Conservation (phyloP, 2,329 filamentous ascomycete genomes). For the Xylaria sp. region DNA sequence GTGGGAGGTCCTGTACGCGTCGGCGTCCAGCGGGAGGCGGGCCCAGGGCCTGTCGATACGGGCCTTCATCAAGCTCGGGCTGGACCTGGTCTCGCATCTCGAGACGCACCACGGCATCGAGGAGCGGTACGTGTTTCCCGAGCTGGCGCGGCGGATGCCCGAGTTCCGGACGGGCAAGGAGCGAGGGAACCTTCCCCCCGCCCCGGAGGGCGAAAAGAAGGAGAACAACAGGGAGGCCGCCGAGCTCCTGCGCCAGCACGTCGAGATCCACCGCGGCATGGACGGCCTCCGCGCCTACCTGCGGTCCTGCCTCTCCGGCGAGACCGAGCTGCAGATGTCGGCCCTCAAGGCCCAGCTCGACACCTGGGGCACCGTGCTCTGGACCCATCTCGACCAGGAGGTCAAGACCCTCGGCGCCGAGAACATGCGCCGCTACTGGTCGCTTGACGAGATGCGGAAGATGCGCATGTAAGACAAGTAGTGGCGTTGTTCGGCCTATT, state of each 20-base stretch:
- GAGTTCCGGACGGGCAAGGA: constrained; percentile 66
- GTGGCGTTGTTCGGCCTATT: neutral
- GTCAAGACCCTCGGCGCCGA: constrained; percentile 81
- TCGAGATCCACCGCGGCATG: constrained; percentile 80
- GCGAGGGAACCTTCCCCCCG: neutral
- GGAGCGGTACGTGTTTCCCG: constrained; percentile 82
- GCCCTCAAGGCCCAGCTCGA: constrained; percentile 79
- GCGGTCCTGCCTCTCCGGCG: constrained; percentile 67
- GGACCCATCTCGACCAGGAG: constrained; percentile 86
- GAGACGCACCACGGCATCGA: constrained; percentile 84
- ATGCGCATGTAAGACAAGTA: constrained; percentile 68
- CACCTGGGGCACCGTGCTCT: constrained; percentile 79
- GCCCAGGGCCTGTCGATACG: constrained; percentile 72
- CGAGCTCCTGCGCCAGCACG: constrained; percentile 78
- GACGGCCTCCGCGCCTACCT: constrained; percentile 75
- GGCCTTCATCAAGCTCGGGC: constrained; percentile 73
- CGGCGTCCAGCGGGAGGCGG: constrained; percentile 68
- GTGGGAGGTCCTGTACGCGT: constrained; percentile 77
- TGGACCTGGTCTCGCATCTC: constrained; percentile 78
- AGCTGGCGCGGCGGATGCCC: constrained; percentile 80
- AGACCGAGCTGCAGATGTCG: constrained; percentile 65
- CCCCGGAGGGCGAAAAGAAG: neutral
- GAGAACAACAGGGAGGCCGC: constrained; percentile 55
- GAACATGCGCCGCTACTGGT: constrained; percentile 90
- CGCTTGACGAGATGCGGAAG: constrained; percentile 74